Conservation (phyloP, 306 rosid species). For the Quercus glauca region DNA sequence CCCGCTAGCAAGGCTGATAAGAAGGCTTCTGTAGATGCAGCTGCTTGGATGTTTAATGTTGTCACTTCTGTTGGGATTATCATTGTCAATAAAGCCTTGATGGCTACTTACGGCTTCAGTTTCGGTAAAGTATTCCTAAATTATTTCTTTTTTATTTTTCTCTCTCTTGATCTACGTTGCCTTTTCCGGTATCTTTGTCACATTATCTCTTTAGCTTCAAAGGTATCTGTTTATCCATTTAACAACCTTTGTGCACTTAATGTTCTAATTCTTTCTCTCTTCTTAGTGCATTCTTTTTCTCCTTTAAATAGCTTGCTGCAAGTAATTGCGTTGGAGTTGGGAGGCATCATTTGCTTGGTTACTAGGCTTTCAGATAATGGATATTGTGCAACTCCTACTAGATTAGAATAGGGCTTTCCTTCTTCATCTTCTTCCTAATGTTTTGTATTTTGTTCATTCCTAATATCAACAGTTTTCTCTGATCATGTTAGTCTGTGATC, state of each 20-base stretch:
- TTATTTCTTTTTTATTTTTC: not conserved
- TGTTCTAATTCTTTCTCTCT: not conserved
- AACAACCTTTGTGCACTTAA: not conserved
- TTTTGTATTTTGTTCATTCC: too few relatives aligned
- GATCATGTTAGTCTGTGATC: too few relatives aligned
- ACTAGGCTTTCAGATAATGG: too few relatives aligned
- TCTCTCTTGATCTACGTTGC: slow-evolving; percentile 17
- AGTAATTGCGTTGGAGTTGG: not conserved
- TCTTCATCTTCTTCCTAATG: too few relatives aligned
- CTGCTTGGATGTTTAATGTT: slow-evolving; percentile 90
- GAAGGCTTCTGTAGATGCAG: slow-evolving; percentile 76
- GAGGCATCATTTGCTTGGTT: too few relatives aligned
- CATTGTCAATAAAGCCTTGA: slow-evolving; percentile 84
- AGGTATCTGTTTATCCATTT: not conserved
- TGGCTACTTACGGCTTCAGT: slow-evolving; percentile 85
- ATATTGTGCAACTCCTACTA: too few relatives aligned
- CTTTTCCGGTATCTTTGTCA: slow-evolving; percentile 1
- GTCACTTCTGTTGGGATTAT: slow-evolving; percentile 91
- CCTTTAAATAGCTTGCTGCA: not conserved
- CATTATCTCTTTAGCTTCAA: too few relatives aligned
- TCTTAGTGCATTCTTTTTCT: not conserved
- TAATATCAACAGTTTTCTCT: too few relatives aligned
- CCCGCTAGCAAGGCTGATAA: slow-evolving; percentile 64
- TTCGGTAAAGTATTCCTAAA: slow-evolving; percentile 51
- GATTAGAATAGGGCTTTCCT: too few relatives aligned